Evolutionary conservation across 176 grass and related monocot genomes (phyloP), one percentile per base, ranked within the genome.

Genomic region (Panicum miliaceum): DNA sequence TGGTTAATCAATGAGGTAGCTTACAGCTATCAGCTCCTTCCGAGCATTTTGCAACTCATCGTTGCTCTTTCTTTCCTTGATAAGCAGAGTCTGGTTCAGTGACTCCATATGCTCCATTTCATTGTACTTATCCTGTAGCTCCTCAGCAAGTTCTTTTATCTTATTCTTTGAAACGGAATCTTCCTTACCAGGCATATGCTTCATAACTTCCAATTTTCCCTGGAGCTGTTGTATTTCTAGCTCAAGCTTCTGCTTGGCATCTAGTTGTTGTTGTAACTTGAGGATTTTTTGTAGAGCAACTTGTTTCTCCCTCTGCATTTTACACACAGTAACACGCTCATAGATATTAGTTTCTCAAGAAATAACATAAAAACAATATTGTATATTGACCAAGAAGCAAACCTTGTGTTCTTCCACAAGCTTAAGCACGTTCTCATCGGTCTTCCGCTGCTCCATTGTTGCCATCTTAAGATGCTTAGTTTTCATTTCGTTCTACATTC

Each of bases 341-440:
- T 12, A 27, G 14, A 42, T 42, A 41, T 29, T 67, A 52, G 34
- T 36, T 80, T 51, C 56, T 37, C 19, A 8, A 73, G 35, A 58
- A 73, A 59, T 34, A 71, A 60, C 50, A 63, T 51, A 12, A 70
- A 66, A 66, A 70, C 37, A 27, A 75, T 12, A 48, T 37, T 41
- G 29, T 32, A 56, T 65, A 51, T 50, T 74, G 64, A 64, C 34
- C 45, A 77, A 45, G 63, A 84, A 6, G 25, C 45, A 75, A 77
- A 94, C 92, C 86, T 94, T 90, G 26, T 91, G 92, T 59, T 85
- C 84, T 84, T 91, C 89, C 12, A 91, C 86, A 81, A 94, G 87
- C 71, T 48, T 91, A 47, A 91, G 81, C 63, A 91, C 84, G 20
- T 83, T 91, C 60, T 91, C 89, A 68, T 94, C 89, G 19, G 89